Percentiles rank a stretch among this genome's conserved stretches.
These are phyloP conservation scores for Ceratonia siliqua DNA, from an alignment of 306 rosid genomes.

Conservation along the genomic window DNA sequence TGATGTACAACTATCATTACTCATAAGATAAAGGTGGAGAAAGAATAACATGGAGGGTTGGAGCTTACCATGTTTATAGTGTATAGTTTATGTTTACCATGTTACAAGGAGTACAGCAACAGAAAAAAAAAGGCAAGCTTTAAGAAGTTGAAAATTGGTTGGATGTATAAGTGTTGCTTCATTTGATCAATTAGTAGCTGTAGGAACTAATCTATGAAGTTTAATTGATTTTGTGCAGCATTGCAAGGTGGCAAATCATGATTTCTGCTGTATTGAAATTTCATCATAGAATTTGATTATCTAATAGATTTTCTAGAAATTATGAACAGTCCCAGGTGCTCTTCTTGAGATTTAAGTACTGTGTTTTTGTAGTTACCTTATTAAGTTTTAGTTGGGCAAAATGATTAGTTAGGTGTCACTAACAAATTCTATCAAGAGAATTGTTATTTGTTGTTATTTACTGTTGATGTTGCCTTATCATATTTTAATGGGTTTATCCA, in stretches of 20 bases:
- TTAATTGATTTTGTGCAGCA: not conserved
- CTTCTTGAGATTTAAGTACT: not conserved
- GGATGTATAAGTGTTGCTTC: not conserved
- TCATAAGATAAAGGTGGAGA: not conserved
- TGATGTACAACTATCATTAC: not conserved
- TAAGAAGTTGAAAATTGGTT: not conserved
- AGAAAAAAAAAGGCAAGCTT: not conserved
- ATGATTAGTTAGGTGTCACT: not conserved
- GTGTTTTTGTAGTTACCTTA: not conserved
- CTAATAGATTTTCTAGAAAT: not conserved
- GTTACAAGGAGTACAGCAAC: not conserved
- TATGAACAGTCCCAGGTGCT: not conserved
- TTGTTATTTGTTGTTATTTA: too few relatives aligned
- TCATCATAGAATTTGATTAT: not conserved
- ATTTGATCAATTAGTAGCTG: not conserved
- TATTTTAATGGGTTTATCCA: slow-evolving; percentile 12
- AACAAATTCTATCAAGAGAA: too few relatives aligned
- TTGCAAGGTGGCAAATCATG: not conserved
- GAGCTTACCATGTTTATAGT: not conserved
- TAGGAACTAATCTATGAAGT: not conserved
- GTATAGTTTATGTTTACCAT: not conserved
- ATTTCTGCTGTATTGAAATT: not conserved
- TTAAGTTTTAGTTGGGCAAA: not conserved
- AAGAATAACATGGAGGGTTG: too few relatives aligned
- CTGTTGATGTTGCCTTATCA: slow-evolving; percentile 6